Conservation (phyloP, 768 basidiomycete species). For the Amyloporia xantha region DNA sequence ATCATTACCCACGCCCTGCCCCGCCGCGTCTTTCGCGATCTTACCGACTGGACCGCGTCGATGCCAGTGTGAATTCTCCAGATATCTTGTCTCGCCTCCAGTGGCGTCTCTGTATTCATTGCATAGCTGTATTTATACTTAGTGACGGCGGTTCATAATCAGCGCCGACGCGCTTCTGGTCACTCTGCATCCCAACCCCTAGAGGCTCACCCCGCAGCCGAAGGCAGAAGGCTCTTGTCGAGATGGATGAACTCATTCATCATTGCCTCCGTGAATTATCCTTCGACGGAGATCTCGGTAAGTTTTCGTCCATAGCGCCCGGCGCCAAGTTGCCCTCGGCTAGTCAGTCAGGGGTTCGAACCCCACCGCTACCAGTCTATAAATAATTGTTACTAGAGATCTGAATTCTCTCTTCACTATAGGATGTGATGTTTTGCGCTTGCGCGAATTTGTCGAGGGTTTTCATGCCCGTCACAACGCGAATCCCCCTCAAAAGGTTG, state of each 20-base stretch:
- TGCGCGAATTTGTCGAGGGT: slow-evolving; percentile 60
- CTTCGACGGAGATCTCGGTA: slow-evolving; percentile 88
- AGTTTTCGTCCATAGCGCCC: slow-evolving; percentile 27
- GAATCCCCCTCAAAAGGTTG: slow-evolving; percentile 48
- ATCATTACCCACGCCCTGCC: too few relatives aligned
- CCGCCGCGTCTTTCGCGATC: too few relatives aligned
- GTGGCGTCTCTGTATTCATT: too few relatives aligned
- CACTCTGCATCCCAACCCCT: too few relatives aligned
- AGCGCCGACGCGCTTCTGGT: too few relatives aligned
- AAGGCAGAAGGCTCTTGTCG: too few relatives aligned
- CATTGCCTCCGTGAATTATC: slow-evolving; percentile 82
- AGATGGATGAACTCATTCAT: slow-evolving; percentile 81
- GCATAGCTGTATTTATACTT: too few relatives aligned
- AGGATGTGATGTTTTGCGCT: slow-evolving; percentile 73
- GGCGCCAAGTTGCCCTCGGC: background rate
- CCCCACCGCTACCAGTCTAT: slow-evolving; percentile 6
- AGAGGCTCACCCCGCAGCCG: too few relatives aligned
- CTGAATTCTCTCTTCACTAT: slow-evolving; percentile 3
- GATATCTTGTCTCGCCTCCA: too few relatives aligned
- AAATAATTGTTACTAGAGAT: background rate
- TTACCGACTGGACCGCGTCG: too few relatives aligned
- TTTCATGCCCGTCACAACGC: slow-evolving; percentile 48
- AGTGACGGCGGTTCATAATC: too few relatives aligned
- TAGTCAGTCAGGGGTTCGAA: slow-evolving; percentile 22
- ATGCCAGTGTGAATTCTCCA: too few relatives aligned